Evolutionary conservation across 2,329 filamentous ascomycete species (phyloP).

Genomic region (Fusarium bactridioides): DNA sequence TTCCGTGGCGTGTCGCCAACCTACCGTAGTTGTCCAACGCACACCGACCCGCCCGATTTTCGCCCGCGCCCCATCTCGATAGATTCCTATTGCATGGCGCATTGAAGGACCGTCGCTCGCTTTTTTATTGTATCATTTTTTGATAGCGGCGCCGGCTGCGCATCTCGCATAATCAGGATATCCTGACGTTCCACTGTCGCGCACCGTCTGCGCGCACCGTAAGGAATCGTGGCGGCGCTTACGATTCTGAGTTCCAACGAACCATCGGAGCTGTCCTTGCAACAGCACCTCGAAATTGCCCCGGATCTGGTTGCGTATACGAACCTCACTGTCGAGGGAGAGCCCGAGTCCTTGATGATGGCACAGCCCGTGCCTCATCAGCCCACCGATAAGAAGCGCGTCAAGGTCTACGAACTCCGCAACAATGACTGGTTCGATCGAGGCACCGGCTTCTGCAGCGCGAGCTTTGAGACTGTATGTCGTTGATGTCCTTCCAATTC

Average conservation of each 20-base stretch:
- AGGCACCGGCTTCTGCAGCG: constrained; percentile 94
- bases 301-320: constrained; percentile 61
- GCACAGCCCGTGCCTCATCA: constrained; percentile 75
- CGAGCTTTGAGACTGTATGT: constrained; percentile 76
- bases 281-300: constrained; percentile 66
- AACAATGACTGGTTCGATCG: constrained; percentile 99
- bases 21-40: constrained; percentile 23
- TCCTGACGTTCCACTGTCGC: constrained; percentile 34
- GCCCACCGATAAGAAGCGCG: constrained; percentile 75
- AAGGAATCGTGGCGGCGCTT: constrained; percentile 63
- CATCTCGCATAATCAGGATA: constrained; percentile 18
- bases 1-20: constrained; percentile 40
- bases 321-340: constrained; percentile 59
- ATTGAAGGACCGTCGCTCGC: constrained; percentile 40
- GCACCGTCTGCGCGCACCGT: constrained; percentile 43
- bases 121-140: constrained; percentile 25
- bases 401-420: constrained; percentile 98
- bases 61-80: constrained; percentile 23
- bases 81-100: constrained; percentile 44
- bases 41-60: constrained; percentile 29
- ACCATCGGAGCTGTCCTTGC: constrained; percentile 63
- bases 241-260: constrained; percentile 63
- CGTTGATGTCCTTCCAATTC: constrained; percentile 26
- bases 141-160: constrained; percentile 24
- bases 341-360: constrained; percentile 72